Conservation (phyloP, 495 filamentous ascomycete species). For the Filosporella fistucella region DNA sequence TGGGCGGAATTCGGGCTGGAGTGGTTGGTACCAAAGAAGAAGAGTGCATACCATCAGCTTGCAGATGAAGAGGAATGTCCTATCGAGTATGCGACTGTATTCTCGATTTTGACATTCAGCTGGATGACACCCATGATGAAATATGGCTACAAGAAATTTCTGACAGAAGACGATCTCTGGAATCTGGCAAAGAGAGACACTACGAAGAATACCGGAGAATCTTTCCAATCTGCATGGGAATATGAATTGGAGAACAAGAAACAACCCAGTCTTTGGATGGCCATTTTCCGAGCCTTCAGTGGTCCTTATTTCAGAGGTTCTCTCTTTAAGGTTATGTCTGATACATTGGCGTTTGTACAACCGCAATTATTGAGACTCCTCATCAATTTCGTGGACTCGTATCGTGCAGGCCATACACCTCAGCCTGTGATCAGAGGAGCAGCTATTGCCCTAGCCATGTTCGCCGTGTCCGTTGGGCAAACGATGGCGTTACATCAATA, state of each 20-base stretch:
- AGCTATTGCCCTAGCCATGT: slow-evolving; percentile 90
- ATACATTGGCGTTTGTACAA: slow-evolving; percentile 80
- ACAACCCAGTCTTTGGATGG: slow-evolving; percentile 84
- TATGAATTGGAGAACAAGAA: slow-evolving; percentile 67
- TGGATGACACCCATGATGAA: slow-evolving; percentile 99
- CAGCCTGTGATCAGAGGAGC: slow-evolving; percentile 79
- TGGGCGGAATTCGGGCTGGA: slow-evolving; percentile 76
- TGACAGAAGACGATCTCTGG: slow-evolving; percentile 98
- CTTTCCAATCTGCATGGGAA: slow-evolving; percentile 73
- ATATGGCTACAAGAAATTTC: slow-evolving; percentile 82
- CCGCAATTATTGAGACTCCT: slow-evolving; percentile 84
- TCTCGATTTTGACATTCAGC: slow-evolving; percentile 89
- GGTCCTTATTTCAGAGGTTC: slow-evolving; percentile 74
- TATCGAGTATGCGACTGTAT: slow-evolving; percentile 88
- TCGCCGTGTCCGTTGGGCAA: slow-evolving; percentile 77
- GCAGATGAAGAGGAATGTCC: slow-evolving; percentile 91
- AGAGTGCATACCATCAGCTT: slow-evolving; percentile 76
- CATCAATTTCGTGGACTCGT: slow-evolving; percentile 85
- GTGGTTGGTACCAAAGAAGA: slow-evolving; percentile 86
- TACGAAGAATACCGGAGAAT: slow-evolving; percentile 60
- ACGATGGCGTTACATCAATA: slow-evolving; percentile 86
- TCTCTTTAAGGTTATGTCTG: slow-evolving; percentile 81
- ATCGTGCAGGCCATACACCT: slow-evolving; percentile 39
- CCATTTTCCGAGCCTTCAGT: slow-evolving; percentile 82
- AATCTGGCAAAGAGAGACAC: slow-evolving; percentile 78